Evolutionary conservation across 805 yeast genomes (phyloP), one percentile per base, ranked within the genome.

Genomic region (Yarrowia sp.): DNA sequence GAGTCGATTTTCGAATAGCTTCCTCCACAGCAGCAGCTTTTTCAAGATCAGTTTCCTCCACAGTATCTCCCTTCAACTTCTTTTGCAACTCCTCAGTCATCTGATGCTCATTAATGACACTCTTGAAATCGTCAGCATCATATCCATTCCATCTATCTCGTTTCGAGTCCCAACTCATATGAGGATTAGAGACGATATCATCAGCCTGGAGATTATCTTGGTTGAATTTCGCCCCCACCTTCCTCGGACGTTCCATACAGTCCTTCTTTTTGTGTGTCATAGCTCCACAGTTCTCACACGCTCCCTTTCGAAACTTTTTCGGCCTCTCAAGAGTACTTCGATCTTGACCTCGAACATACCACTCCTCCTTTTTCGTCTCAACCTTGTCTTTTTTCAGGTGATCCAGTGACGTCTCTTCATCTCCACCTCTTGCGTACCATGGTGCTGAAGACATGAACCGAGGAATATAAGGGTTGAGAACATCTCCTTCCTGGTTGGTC

Each of bases 141-240:
- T 84, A 89, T 0, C 96, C 96, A 71, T 83, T 88, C 96, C 95
- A 90, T 66, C 90, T 79, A 74, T 90, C 96, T 66, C 92, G 76
- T 68, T 86, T 87, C 10, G 86, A 82, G 70, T 89, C 96, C 81
- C 86, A 90, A 51, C 81, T 82, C 32, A 71, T 68, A 13, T 67
- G 71, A 11, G 71, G 69, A 6, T 68, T 68, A 41, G 71, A 69
- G 4, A 72, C 65, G 11, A 67, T 65, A 3, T 72, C 76, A 11
- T 71, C 74, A 1, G 72, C 71, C 44, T 67, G 66, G 15, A 74
- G 66, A 71, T 71, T 69, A 70, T 72, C 58, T 42, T 74, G 69
- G 41, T 71, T 71, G 72, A 71, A 79, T 35, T 72, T 75, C 17
- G 80, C 74, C 4, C 79, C 77, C 14, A 71, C 67, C 63, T 79